Percentiles rank a stretch among this genome's conserved stretches.
Evolutionary conservation across 371 early-diverging fungal species (phyloP).

Genomic region (Mortierella sp.): DNA sequence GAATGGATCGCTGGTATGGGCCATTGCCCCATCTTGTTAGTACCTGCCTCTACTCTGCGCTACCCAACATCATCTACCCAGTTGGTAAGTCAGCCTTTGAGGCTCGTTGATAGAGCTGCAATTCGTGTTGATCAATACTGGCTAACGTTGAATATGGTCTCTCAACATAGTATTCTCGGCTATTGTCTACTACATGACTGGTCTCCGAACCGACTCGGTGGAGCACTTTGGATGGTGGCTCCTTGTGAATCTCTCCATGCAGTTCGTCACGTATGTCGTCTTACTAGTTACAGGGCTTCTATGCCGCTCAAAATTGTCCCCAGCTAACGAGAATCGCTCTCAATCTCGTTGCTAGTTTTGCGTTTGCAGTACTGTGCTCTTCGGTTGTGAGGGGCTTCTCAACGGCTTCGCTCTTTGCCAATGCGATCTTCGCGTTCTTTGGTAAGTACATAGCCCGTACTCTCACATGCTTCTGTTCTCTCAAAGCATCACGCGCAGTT

Average conservation of each 20-base stretch:
- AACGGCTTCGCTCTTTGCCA: conserved; percentile 33
- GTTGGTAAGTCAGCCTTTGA: conserved; percentile 39
- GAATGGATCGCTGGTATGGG: conserved; percentile 52
- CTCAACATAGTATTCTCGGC: conserved; percentile 35
- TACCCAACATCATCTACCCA: conserved; percentile 43
- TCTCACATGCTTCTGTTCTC: too few species aligned
- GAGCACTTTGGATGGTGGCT: conserved; percentile 47
- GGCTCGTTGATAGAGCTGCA: background rate
- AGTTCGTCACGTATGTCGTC: conserved; percentile 37
- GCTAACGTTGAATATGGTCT: background rate
- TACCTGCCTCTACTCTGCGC: conserved; percentile 24
- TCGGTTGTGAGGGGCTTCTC: conserved; percentile 42
- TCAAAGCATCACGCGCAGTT: too few species aligned
- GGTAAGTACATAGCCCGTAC: too few species aligned
- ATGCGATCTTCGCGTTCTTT: conserved; percentile 50
- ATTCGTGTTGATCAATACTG: background rate
- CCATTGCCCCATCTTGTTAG: conserved; percentile 46
- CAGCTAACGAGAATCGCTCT: too few species aligned
- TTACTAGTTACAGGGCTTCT: too few species aligned
- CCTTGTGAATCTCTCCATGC: conserved; percentile 34
- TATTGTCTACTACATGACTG: conserved; percentile 39
- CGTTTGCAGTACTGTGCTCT: conserved; percentile 38
- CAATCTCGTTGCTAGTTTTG: conserved; percentile 14
- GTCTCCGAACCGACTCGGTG: conserved; percentile 32
- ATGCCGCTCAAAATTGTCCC: too few species aligned